phyloP scores from a whole-genome alignment of 805 yeast genomes.

The Scheffersomyces coipomensis region DNA sequence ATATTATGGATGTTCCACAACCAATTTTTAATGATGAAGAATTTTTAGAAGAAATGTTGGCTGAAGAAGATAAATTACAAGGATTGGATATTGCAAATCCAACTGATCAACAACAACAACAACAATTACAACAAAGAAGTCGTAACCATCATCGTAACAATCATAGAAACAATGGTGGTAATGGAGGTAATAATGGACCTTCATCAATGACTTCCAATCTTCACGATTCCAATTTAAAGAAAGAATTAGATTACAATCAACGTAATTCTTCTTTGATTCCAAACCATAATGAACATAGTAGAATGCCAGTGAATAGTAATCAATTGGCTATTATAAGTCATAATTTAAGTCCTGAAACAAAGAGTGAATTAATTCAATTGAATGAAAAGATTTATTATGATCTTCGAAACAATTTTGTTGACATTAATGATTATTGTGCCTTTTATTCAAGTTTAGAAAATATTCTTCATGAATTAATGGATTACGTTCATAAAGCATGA shows the following conservation, averaged over 20 bases:
- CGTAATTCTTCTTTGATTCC: background rate
- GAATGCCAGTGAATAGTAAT: background rate
- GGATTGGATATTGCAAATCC: background rate
- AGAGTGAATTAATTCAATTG: slow-evolving; percentile 29
- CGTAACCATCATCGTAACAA: background rate
- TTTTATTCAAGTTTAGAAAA: slow-evolving; percentile 42
- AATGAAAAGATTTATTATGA: slow-evolving; percentile 39
- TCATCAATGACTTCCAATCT: background rate
- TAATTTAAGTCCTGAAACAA: slow-evolving; percentile 8
- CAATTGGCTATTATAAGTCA: background rate
- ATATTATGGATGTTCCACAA: slow-evolving; percentile 43
- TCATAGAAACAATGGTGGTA: background rate
- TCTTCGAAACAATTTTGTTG: slow-evolving; percentile 41
- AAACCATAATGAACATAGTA: background rate
- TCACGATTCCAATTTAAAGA: background rate
- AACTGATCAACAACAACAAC: background rate
- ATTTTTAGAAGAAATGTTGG: background rate
- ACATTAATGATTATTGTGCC: slow-evolving; percentile 44
- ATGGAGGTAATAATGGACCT: too few species aligned
- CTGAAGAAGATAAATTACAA: background rate
- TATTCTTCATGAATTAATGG: slow-evolving; percentile 37
- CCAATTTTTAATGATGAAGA: slow-evolving; percentile 17
- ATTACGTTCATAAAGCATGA: slow-evolving; percentile 19
- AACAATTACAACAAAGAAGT: background rate
- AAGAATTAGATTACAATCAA: background rate